Conservation (phyloP, 129 eudicot genomes). For the Flaveria ramosissima region DNA sequence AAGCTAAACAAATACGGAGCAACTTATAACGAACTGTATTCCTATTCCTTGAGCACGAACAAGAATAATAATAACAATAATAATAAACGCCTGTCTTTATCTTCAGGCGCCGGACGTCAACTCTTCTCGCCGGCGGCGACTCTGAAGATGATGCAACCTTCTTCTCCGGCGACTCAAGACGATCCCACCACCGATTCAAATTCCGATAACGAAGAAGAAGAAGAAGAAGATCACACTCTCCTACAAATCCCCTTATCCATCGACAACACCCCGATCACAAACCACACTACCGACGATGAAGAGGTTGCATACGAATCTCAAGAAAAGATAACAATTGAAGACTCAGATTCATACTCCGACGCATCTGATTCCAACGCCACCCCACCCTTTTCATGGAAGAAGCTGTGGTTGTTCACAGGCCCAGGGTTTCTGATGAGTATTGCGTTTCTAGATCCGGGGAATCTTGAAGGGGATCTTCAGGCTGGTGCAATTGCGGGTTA, state of each 20-base stretch:
- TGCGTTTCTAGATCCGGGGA: slow-evolving; percentile 80
- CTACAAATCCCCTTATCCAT: slow-evolving; percentile 25
- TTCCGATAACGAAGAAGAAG: slow-evolving; percentile 31
- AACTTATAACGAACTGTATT: background rate
- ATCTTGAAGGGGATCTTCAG: slow-evolving; percentile 81
- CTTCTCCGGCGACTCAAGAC: slow-evolving; percentile 30
- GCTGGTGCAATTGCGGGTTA: slow-evolving; percentile 89
- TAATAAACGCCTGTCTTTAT: background rate
- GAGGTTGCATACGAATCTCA: slow-evolving; percentile 51
- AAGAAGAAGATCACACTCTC: slow-evolving; percentile 42
- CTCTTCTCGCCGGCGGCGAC: slow-evolving; percentile 24
- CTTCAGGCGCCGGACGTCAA: slow-evolving; percentile 26
- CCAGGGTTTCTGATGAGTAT: slow-evolving; percentile 89
- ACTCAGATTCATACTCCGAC: slow-evolving; percentile 35
- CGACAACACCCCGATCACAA: slow-evolving; percentile 3
- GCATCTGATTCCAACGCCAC: slow-evolving; percentile 26
- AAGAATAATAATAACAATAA: too few relatives aligned
- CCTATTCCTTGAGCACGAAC: background rate
- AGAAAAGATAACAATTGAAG: slow-evolving; percentile 51
- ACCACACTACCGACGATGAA: slow-evolving; percentile 14
- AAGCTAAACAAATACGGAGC: background rate
- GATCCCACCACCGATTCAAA: slow-evolving; percentile 3
- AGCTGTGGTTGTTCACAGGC: slow-evolving; percentile 68
- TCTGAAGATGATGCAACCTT: slow-evolving; percentile 33
- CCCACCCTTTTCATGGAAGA: slow-evolving; percentile 70